phyloP scores from a whole-genome alignment of 78 protist species.

The Tieghemostelium lacteum region DNA sequence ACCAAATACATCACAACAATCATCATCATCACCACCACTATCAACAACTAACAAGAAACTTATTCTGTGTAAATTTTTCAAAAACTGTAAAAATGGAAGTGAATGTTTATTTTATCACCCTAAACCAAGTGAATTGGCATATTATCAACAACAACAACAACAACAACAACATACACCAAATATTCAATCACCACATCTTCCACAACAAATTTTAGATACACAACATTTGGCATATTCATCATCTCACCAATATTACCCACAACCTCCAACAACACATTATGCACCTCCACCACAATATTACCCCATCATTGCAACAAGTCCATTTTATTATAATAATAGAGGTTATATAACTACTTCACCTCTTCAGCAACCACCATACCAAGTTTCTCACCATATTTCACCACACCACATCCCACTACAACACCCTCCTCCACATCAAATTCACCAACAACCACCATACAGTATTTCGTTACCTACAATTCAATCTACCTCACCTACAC shows the following conservation, averaged over 20 bases:
- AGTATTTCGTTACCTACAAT: not conserved
- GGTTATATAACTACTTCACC: not conserved
- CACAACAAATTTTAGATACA: not conserved
- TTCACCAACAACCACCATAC: not conserved
- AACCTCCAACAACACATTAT: not conserved
- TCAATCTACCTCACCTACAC: not conserved
- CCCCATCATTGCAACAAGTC: not conserved
- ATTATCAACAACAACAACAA: not conserved
- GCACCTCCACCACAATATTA: not conserved
- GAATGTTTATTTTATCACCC: slow-evolving; percentile 33
- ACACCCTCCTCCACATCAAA: not conserved
- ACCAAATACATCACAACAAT: not conserved
- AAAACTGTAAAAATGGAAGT: slow-evolving; percentile 39
- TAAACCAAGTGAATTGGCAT: slow-evolving; percentile 18
- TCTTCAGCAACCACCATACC: not conserved
- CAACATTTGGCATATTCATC: not conserved
- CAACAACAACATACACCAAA: not conserved
- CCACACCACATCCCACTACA: not conserved
- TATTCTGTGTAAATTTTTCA: slow-evolving; percentile 31
- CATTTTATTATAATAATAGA: not conserved
- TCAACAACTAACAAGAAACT: not conserved
- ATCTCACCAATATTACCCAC: not conserved
- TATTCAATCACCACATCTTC: not conserved
- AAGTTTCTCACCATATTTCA: not conserved
- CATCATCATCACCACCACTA: not conserved